These are phyloP conservation scores for Dendrobium catenatum DNA, from an alignment of 106 monocot genomes.

Conservation along the genomic window DNA sequence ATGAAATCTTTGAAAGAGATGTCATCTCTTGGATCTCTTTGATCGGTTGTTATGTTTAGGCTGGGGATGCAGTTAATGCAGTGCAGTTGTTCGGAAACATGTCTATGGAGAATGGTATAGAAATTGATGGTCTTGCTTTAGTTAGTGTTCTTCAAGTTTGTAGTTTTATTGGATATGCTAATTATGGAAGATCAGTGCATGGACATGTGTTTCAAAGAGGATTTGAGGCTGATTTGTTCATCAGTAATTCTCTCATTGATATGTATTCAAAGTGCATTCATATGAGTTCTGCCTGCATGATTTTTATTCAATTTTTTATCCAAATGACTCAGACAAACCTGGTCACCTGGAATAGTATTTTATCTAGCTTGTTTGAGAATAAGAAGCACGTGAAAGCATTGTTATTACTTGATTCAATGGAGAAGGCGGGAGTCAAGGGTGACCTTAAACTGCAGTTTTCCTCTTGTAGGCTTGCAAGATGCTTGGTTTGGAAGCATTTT, in stretches of 20 bases:
- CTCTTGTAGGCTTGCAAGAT: slow-evolving; percentile 53
- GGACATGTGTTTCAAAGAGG: too few relatives aligned
- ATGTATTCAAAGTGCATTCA: slow-evolving; percentile 66
- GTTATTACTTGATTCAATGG: slow-evolving; percentile 33
- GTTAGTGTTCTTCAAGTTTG: slow-evolving; percentile 69
- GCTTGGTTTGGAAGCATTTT: slow-evolving; percentile 22
- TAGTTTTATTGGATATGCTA: slow-evolving; percentile 14
- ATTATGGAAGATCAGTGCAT: too few relatives aligned
- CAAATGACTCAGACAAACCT: slow-evolving; percentile 36
- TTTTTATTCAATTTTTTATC: slow-evolving; percentile 29
- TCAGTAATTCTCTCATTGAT: slow-evolving; percentile 46
- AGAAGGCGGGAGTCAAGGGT: slow-evolving; percentile 5
- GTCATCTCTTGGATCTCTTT: slow-evolving; percentile 59
- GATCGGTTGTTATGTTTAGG: slow-evolving; percentile 41
- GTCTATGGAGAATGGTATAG: neutral
- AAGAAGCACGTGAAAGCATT: slow-evolving; percentile 39
- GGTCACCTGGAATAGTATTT: slow-evolving; percentile 78
- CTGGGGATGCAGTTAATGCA: slow-evolving; percentile 10
- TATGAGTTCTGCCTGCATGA: slow-evolving; percentile 37
- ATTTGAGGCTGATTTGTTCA: too few relatives aligned
- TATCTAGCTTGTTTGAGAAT: slow-evolving; percentile 56
- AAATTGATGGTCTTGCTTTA: slow-evolving; percentile 40
- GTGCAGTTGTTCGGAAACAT: slow-evolving; percentile 43
- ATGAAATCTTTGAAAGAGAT: too few relatives aligned
- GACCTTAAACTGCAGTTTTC: slow-evolving; percentile 55